Conservation (phyloP, 352 stramenopile genomes). For the Phytophthora meadii region DNA sequence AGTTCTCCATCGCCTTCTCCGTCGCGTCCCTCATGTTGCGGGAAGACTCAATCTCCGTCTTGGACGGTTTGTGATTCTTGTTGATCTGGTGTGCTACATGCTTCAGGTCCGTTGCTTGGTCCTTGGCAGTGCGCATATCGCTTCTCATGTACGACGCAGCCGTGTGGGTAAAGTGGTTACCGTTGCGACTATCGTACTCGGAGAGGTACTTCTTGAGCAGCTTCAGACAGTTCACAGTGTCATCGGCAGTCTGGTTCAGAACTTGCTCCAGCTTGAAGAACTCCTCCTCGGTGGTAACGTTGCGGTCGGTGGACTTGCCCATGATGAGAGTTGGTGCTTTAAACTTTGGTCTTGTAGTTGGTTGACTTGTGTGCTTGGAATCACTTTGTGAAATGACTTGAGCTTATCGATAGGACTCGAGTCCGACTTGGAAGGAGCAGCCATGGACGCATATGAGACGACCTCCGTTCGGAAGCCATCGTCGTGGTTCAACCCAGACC, state of each 20-base stretch:
- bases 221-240: slow-evolving; percentile 26
- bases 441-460: not conserved
- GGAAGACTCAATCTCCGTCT: slow-evolving; percentile 25
- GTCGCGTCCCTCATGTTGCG: slow-evolving; percentile 33
- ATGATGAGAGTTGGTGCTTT: slow-evolving; percentile 10
- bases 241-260: slow-evolving; percentile 27
- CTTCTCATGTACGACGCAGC: slow-evolving; percentile 29
- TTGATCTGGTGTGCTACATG: slow-evolving; percentile 30
- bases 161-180: slow-evolving; percentile 37
- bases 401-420: not conserved
- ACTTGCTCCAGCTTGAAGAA: slow-evolving; percentile 38
- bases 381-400: slow-evolving; percentile 35
- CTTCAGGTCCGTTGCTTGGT: slow-evolving; percentile 30
- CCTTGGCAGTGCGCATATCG: slow-evolving; percentile 37
- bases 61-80: slow-evolving; percentile 21
- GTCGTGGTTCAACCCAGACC: slow-evolving; percentile 2
- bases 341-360: not conserved
- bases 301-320: slow-evolving; percentile 26
- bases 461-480: slow-evolving; percentile 10
- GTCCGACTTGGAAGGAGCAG: not conserved
- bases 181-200: slow-evolving; percentile 39
- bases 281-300: slow-evolving; percentile 21
- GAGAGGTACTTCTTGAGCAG: slow-evolving; percentile 33
- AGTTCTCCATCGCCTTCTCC: slow-evolving; percentile 22
- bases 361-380: slow-evolving; percentile 25